A percentile compares a stretch with the other conserved stretches of the same genome.
Conservation (phyloP, 768 basidiomycete genomes). For the Hygrophorus pudorinus region DNA sequence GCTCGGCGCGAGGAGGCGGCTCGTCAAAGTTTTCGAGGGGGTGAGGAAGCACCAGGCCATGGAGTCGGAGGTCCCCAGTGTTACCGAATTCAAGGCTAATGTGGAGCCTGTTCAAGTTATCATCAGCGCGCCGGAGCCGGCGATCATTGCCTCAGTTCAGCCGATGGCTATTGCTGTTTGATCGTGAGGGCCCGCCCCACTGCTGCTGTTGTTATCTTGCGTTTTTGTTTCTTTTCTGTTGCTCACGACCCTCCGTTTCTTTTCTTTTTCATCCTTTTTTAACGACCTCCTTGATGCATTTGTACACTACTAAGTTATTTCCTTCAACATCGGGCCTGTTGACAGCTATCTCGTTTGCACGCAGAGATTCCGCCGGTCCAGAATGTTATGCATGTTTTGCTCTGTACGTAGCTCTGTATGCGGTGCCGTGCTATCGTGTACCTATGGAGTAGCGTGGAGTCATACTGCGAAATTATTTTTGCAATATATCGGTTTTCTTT, state of each 20-base stretch:
- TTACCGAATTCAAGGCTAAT: not conserved
- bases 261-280: not conserved
- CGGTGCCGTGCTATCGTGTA: too few species aligned
- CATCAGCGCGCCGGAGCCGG: not conserved
- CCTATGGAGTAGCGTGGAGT: too few species aligned
- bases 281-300: too few species aligned
- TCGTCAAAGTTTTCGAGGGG: constrained; percentile 89
- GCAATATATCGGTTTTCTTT: too few species aligned
- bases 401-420: too few species aligned
- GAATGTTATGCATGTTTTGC: too few species aligned
- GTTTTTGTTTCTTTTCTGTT: not conserved
- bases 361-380: too few species aligned
- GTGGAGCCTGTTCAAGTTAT: not conserved
- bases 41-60: constrained; percentile 89
- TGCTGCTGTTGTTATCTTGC: not conserved
- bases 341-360: too few species aligned
- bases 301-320: too few species aligned
- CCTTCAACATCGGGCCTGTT: too few species aligned
- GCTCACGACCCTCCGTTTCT: not conserved
- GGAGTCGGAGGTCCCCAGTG: constrained; percentile 28
- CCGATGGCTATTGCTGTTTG: not conserved
- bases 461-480: too few species aligned
- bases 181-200: not conserved
- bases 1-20: constrained; percentile 91
- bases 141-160: not conserved